Base-by-base conservation (phyloP, 257 asterid genomes). In the Solanum piurae region DNA sequence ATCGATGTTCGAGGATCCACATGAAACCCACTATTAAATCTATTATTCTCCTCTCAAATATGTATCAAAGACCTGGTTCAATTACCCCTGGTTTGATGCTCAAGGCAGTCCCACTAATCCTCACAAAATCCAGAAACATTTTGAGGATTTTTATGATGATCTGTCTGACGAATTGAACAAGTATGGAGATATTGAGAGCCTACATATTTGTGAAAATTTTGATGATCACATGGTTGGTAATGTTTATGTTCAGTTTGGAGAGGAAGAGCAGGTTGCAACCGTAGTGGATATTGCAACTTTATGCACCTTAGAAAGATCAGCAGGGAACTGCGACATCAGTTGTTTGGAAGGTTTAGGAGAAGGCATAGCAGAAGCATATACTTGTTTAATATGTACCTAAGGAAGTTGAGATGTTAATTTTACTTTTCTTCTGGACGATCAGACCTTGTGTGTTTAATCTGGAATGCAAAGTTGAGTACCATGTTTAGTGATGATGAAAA, bases 221-320 rank as follows among this genome's bases (percentile, higher is more conserved):
- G 99, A 98, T 16, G 99, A 96, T 84, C 99, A 95, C 91, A 94
- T 96, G 99, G 98, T 97, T 89, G 99, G 99, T 49, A 97, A 97
- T 90, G 99, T 97, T 23, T 97, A 95, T 90, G 99, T 95, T 86
- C 99, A 97, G 91, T 95, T 95, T 88, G 92, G 99, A 86, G 99
- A 97, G 92, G 99, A 97, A 89, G 99, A 97, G 88, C 98, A 97
- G 73, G 99, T 98, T 55, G 94, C 95, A 72, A 97, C 91, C 80
- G 99, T 33, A 3, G 4, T 33, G 34, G 33, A 31, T 31, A 31
- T 31, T 31, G n/a, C n/a, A n/a, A n/a, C n/a, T n/a, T n/a, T n/a
- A n/a, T n/a, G n/a, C n/a, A n/a, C n/a, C n/a, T n/a, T n/a, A n/a
- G n/a, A n/a, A n/a, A n/a, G n/a, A n/a, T n/a, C n/a, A n/a, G n/a